Percentiles rank a stretch among this genome's conserved stretches.
These are phyloP conservation scores for Falciphora oryzae DNA, from an alignment of 2,329 filamentous ascomycete species.

Conservation along the genomic window DNA sequence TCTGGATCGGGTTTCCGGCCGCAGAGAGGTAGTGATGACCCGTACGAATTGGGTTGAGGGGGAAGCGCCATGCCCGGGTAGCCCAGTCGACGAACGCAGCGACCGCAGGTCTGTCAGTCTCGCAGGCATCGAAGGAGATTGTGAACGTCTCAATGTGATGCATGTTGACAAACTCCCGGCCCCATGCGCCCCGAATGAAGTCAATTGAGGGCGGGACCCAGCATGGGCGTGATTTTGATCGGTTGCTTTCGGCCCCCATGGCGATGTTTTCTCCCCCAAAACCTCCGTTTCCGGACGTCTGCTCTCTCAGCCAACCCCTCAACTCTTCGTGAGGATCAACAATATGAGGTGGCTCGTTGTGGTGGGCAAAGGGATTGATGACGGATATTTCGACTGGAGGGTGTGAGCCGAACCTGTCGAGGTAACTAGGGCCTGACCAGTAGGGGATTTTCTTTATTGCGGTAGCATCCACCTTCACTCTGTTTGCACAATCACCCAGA, in stretches of 20 bases:
- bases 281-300: background rate
- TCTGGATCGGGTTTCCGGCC: background rate
- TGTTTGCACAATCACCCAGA: no score
- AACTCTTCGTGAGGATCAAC: no score
- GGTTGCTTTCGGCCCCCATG: no score
- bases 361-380: background rate
- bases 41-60: background rate
- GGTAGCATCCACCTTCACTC: no score
- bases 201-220: background rate
- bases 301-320: background rate
- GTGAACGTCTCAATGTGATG: background rate
- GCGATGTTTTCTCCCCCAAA: no score
- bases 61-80: background rate
- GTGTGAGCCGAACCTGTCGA: no score
- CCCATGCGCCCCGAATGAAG: background rate
- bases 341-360: no score
- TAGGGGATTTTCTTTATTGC: no score
- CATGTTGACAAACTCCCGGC: conserved; percentile 5
- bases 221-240: background rate
- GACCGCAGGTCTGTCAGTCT: background rate
- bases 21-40: conserved; percentile 2
- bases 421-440: no score
- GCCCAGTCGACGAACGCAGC: background rate
- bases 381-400: background rate
- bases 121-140: background rate